Conservation (phyloP, 169 alveolate genomes). For the Plasmodium falciparum region DNA sequence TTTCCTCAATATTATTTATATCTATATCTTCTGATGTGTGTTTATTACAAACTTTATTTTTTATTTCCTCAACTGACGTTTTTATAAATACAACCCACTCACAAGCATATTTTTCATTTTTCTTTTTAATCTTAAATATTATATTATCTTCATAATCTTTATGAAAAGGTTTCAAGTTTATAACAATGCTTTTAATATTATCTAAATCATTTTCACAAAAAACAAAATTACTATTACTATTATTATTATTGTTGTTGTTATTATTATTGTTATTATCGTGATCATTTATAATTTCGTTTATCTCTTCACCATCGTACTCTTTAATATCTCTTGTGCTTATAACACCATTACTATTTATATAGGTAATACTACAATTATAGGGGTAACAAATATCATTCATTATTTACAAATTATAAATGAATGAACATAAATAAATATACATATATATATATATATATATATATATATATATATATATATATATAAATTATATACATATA, state of each 20-base stretch:
- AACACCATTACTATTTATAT: constrained; percentile 58
- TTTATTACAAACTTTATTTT: neutral
- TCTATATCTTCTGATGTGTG: constrained; percentile 14
- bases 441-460: constrained; percentile 21
- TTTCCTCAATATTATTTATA: constrained; percentile 36
- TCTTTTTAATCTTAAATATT: constrained; percentile 45
- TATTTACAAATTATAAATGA: constrained; percentile 10
- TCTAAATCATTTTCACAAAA: constrained; percentile 59
- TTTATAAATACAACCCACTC: constrained; percentile 69
- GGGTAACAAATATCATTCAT: constrained; percentile 29
- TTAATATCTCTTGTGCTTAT: constrained; percentile 62
- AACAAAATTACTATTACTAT: constrained; percentile 39
- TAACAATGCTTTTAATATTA: constrained; percentile 44
- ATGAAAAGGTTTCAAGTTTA: constrained; percentile 55
- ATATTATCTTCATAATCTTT: constrained; percentile 46
- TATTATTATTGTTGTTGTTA: constrained; percentile 7
- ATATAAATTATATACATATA: no score
- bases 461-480: constrained; percentile 23
- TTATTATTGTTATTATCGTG: neutral
- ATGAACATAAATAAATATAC: constrained; percentile 2
- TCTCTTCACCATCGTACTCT: neutral
- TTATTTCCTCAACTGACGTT: constrained; percentile 17
- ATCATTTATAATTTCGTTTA: no score
- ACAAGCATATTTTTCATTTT: constrained; percentile 41
- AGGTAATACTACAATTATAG: constrained; percentile 46